Percentiles rank a stretch among this genome's conserved stretches.
These are phyloP conservation scores for Gynandropsis gynandra DNA, from an alignment of 345 rosid genomes.

Conservation along the genomic window DNA sequence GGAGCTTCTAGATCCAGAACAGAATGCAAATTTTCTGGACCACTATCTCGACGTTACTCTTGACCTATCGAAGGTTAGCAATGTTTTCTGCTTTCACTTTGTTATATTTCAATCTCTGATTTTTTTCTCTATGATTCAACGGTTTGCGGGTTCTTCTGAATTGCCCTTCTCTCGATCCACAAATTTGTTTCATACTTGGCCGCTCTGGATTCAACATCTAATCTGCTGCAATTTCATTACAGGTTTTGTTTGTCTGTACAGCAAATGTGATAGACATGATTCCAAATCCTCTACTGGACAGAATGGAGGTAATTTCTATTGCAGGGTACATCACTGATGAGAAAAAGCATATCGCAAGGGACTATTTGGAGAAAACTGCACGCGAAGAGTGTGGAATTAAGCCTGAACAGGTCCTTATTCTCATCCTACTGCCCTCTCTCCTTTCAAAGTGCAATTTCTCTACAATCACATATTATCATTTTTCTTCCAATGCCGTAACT, in stretches of 20 bases:
- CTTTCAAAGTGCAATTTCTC: not conserved
- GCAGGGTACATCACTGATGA: slow-evolving; percentile 99
- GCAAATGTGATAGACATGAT: slow-evolving; percentile 94
- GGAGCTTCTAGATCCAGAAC: slow-evolving; percentile 99
- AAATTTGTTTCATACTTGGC: too few species aligned
- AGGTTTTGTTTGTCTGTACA: slow-evolving; percentile 99
- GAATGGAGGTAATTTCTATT: slow-evolving; percentile 97
- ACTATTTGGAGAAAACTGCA: slow-evolving; percentile 80
- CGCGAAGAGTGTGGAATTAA: slow-evolving; percentile 89
- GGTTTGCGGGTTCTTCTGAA: too few species aligned
- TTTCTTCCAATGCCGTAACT: too few species aligned
- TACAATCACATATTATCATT: not conserved
- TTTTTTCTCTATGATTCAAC: too few species aligned
- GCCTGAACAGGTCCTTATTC: slow-evolving; percentile 71
- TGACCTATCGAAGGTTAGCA: slow-evolving; percentile 81
- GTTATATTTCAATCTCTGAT: too few species aligned
- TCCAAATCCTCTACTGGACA: slow-evolving; percentile 95
- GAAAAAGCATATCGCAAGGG: slow-evolving; percentile 98
- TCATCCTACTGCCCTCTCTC: too few species aligned
- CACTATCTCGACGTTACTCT: slow-evolving; percentile 98
- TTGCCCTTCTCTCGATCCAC: not conserved
- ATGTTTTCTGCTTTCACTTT: not conserved
- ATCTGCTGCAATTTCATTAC: slow-evolving; percentile 16
- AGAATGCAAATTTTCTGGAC: slow-evolving; percentile 95
- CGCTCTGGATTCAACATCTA: too few species aligned